Conservation (phyloP, 495 filamentous ascomycete genomes). For the Penicillium dipodomyicola region DNA sequence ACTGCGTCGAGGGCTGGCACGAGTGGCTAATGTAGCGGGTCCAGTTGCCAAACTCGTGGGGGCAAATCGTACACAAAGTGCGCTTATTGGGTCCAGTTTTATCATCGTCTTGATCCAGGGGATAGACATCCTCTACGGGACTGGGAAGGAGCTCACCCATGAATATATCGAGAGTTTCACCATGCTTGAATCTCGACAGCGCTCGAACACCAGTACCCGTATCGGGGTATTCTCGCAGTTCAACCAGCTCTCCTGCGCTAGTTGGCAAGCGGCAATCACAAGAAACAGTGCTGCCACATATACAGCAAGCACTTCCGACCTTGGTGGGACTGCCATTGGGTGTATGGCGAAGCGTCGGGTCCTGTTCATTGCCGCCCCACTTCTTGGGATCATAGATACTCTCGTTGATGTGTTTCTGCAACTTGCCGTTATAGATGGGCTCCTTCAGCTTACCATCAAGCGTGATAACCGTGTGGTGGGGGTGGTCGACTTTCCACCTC, state of each 20-base stretch:
- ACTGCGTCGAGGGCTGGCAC: constrained; percentile 53
- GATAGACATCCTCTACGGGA: constrained; percentile 12
- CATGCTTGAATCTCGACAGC: constrained; percentile 26
- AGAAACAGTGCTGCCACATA: constrained; percentile 14
- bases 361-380: not conserved
- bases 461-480: constrained; percentile 3
- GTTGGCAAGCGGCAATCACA: constrained; percentile 23
- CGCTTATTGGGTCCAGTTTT: constrained; percentile 10
- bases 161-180: constrained; percentile 33
- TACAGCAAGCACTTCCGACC: not conserved
- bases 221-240: constrained; percentile 31
- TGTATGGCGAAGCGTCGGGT: not conserved
- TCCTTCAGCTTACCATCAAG: not conserved
- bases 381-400: not conserved
- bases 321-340: not conserved
- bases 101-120: not conserved
- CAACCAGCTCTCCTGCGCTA: constrained; percentile 27
- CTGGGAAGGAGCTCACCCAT: constrained; percentile 21
- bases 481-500: constrained; percentile 6
- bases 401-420: not conserved
- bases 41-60: constrained; percentile 39
- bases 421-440: not conserved
- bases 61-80: not conserved
- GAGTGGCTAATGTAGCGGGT: constrained; percentile 75
- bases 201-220: constrained; percentile 37